Percentiles rank a stretch among this genome's conserved stretches.
Conservation (phyloP, 495 filamentous ascomycete genomes). For the Hypoxylon trugodes region DNA sequence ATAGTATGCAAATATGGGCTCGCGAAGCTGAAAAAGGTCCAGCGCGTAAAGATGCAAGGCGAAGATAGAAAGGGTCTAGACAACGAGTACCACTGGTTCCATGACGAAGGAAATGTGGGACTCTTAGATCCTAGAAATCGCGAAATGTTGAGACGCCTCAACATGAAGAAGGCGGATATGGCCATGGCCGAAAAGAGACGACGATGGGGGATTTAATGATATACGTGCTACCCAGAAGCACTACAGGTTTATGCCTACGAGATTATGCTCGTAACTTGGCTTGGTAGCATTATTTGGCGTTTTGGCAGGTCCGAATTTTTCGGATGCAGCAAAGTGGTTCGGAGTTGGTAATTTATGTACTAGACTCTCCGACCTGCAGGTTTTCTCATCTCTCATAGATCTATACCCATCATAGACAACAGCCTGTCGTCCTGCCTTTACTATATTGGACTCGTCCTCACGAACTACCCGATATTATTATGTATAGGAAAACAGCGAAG, state of each 20-base stretch:
- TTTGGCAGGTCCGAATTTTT: constrained; percentile 8
- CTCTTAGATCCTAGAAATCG: constrained; percentile 55
- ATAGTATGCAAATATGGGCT: constrained; percentile 83
- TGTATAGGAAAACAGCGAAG: too few species aligned
- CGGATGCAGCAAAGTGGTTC: background rate
- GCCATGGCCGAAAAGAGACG: constrained; percentile 51
- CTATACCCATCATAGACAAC: constrained; percentile 25
- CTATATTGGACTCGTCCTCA: background rate
- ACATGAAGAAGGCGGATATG: constrained; percentile 51
- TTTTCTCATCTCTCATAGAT: constrained; percentile 40
- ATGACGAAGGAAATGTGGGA: constrained; percentile 51
- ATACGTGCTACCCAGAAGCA: background rate
- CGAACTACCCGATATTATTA: background rate
- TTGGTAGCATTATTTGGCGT: constrained; percentile 21
- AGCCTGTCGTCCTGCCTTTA: background rate
- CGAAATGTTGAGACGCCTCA: constrained; percentile 55
- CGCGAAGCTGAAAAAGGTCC: constrained; percentile 81
- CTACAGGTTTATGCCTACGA: background rate
- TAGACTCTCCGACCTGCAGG: constrained; percentile 17
- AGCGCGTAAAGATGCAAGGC: constrained; percentile 85
- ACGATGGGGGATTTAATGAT: constrained; percentile 10
- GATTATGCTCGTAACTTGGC: background rate
- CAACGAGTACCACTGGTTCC: constrained; percentile 53
- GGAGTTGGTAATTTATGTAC: constrained; percentile 7
- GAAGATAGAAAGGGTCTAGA: constrained; percentile 33